Base-by-base conservation (phyloP, 225 moss, liverwort and hornwort genomes). In the Bryum argenteum region DNA sequence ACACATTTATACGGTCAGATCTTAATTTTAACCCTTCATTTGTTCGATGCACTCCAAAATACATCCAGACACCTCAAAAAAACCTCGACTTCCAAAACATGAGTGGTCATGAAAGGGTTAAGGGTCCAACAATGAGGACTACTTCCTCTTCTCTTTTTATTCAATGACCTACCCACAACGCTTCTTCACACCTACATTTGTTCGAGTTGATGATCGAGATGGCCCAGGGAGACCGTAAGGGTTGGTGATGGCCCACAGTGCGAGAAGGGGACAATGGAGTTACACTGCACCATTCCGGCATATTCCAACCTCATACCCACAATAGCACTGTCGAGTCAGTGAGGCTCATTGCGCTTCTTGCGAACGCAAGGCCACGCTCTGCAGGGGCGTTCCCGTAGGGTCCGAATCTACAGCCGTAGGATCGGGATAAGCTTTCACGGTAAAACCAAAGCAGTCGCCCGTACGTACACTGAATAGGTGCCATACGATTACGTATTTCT, bases 391-490 rank as follows among this genome's bases (percentile, higher is more conserved):
- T 33, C 59, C 16, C 52, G 0, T 10, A 11, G 2, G 9, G 8
- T 41, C 10, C 11, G 8, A 28, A 14, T 22, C 4, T 6, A 10
- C 28, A 60, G n/a, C 67, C 24, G 23, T 39, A 8, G 48, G 38
- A 43, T 48, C 17, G 21, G 62, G 40, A 73, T 62, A 68, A 62
- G 55, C 18, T 24, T 57, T 58, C 26, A 0, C 4, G 12, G 11
- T 9, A 3, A 16, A 70, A 51, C 41, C 15, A 0, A 70, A 18
- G 18, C 14, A 17, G 28, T 2, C 11, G 0, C 12, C 1, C 0
- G 3, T 0, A 2, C 0, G 19, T 26, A 16, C 58, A 5, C 0
- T 7, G 28, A 0, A 16, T 0, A 0, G 0, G 20, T 22, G 16
- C 0, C 3, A 7, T 62, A 18, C 1, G 2, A 12, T 18, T 57